phyloP scores from a whole-genome alignment of 441 rosid genomes.

The Cnidoscolus chayamansa region DNA sequence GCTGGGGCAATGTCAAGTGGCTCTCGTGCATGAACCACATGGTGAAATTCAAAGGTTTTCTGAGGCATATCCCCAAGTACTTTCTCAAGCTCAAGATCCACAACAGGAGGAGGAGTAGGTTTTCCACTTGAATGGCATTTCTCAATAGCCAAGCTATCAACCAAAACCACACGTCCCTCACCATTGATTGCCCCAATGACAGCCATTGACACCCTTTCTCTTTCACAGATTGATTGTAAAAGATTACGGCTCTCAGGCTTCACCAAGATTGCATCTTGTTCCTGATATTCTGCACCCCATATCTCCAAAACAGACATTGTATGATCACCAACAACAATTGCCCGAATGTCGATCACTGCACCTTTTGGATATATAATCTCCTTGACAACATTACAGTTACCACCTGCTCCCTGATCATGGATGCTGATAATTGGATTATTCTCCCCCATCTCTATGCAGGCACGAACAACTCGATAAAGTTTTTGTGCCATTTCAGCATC shows the following conservation, averaged over 20 bases:
- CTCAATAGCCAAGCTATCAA: conserved; percentile 60
- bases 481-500: conserved; percentile 99
- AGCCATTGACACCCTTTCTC: conserved; percentile 95
- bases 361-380: conserved; percentile 93
- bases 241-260: conserved; percentile 69
- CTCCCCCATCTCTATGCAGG: conserved; percentile 93
- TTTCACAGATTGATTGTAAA: conserved; percentile 75
- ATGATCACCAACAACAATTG: conserved; percentile 87
- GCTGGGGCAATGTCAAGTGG: conserved; percentile 91
- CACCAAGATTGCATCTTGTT: conserved; percentile 96
- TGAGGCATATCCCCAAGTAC: conserved; percentile 98
- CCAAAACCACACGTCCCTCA: conserved; percentile 65
- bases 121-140: conserved; percentile 53
- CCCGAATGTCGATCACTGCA: conserved; percentile 79
- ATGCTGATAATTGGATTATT: conserved; percentile 87
- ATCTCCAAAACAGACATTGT: conserved; percentile 96
- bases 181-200: conserved; percentile 81
- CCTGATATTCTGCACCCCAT: conserved; percentile 99
- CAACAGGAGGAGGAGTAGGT: conserved; percentile 81
- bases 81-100: conserved; percentile 89
- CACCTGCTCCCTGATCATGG: conserved; percentile 99
- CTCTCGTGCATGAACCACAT: conserved; percentile 47
- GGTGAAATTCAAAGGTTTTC: conserved; percentile 71
- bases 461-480: conserved; percentile 81
- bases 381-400: conserved; percentile 94